A percentile compares a stretch with the other conserved stretches of the same genome.
Evolutionary conservation across 192 early-diverging fungal species (phyloP).

Genomic region (Obelidium mucronatum): DNA sequence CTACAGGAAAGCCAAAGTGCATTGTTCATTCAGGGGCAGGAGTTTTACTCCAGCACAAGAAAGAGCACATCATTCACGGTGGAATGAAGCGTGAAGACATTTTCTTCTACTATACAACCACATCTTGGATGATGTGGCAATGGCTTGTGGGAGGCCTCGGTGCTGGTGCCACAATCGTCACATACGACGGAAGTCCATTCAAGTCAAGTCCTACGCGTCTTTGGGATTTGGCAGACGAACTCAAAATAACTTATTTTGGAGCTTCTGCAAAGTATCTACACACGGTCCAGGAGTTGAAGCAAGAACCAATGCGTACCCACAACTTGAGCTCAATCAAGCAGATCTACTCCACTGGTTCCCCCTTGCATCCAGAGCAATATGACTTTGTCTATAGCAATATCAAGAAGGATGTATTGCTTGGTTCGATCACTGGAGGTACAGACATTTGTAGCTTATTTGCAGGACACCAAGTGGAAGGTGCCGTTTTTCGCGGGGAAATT

Average conservation of each 20-base stretch:
- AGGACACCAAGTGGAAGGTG: conserved; percentile 86
- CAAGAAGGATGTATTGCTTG: conserved; percentile 84
- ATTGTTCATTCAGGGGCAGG: conserved; percentile 94
- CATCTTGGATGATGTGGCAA: conserved; percentile 97
- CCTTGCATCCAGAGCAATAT: conserved; percentile 90
- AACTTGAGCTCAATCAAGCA: conserved; percentile 70
- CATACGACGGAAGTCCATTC: conserved; percentile 96
- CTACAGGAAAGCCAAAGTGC: conserved; percentile 96
- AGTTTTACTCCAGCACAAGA: conserved; percentile 88
- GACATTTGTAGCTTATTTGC: conserved; percentile 97
- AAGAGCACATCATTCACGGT: conserved; percentile 92
- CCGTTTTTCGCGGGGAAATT: conserved; percentile 94
- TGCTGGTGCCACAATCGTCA: conserved; percentile 78
- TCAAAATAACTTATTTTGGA: conserved; percentile 89
- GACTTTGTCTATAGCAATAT: conserved; percentile 90
- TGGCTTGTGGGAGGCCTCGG: conserved; percentile 87
- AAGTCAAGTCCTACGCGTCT: conserved; percentile 76
- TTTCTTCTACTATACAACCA: conserved; percentile 76
- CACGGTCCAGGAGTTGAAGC: conserved; percentile 76
- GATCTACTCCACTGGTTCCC: conserved; percentile 94
- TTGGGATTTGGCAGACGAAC: conserved; percentile 80
- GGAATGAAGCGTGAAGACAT: conserved; percentile 77
- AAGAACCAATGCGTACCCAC: conserved; percentile 64
- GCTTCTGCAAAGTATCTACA: conserved; percentile 97
- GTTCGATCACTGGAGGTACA: conserved; percentile 96